phyloP scores from a whole-genome alignment of 176 grass and related monocot genomes.

The Alloteropsis semialata region DNA sequence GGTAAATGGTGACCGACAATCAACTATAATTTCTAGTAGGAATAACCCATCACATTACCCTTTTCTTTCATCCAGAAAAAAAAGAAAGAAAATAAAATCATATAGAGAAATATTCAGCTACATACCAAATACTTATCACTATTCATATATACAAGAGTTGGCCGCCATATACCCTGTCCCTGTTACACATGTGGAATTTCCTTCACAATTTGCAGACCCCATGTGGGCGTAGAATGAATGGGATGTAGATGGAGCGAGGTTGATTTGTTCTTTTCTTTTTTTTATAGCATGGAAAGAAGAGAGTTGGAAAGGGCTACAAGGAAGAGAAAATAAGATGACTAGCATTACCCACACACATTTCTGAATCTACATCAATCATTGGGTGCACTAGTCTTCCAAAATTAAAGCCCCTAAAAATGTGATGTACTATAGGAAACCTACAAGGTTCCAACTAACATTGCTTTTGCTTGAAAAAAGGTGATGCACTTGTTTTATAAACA shows the following conservation, averaged over 20 bases:
- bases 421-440: not conserved
- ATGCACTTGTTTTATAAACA: not conserved
- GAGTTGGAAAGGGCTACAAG: not conserved
- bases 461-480: not conserved
- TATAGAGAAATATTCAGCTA: not conserved
- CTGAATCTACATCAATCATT: conserved; percentile 22
- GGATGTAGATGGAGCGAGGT: not conserved
- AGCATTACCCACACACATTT: not conserved
- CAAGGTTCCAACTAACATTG: not conserved
- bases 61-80: not conserved
- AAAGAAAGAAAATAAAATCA: not conserved
- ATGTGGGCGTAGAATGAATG: not conserved
- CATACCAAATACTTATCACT: not conserved
- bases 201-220: not conserved
- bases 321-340: conserved; percentile 3
- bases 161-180: not conserved
- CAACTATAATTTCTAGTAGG: not conserved
- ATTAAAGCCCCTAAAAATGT: not conserved
- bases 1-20: not conserved
- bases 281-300: not conserved
- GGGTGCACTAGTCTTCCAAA: not conserved
- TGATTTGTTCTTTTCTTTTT: not conserved
- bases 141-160: not conserved
- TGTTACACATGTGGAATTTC: not conserved
- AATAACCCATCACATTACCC: not conserved